A percentile compares a stretch with the other conserved stretches of the same genome.
phyloP scores from a whole-genome alignment of 2,329 filamentous ascomycete genomes.

The Colletotrichum sp. region DNA sequence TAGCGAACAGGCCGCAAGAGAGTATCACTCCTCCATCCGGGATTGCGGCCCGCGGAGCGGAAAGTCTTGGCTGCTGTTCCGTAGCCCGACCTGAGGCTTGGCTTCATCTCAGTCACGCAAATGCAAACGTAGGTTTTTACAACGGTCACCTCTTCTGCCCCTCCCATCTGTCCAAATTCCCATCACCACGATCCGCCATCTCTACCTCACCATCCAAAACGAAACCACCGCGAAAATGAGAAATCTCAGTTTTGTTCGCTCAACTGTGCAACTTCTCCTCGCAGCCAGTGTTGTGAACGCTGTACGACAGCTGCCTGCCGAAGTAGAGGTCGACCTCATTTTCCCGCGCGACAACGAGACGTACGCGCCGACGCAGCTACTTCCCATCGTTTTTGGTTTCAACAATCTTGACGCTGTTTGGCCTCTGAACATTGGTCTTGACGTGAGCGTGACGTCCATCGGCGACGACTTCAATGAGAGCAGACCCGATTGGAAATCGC shows the following conservation, averaged over 20 bases:
- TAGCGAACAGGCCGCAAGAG: neutral
- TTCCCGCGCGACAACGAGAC: conserved; percentile 32
- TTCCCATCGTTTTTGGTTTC: conserved; percentile 30
- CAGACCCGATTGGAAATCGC: neutral
- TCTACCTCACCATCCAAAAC: neutral
- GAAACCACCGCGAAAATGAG: neutral
- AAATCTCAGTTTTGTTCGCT: neutral
- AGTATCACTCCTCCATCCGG: neutral
- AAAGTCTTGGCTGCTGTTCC: neutral
- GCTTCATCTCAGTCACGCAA: neutral
- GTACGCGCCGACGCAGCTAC: conserved; percentile 23
- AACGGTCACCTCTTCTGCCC: neutral
- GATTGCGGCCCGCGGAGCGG: neutral
- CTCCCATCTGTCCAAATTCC: neutral
- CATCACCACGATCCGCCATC: neutral
- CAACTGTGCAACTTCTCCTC: neutral
- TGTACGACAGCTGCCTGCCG: neutral
- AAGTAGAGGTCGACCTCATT: conserved; percentile 23
- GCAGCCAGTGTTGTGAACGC: neutral
- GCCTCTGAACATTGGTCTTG: neutral
- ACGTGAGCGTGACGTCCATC: neutral
- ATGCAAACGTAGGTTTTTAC: neutral
- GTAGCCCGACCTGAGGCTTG: neutral
- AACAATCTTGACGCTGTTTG: conserved; percentile 22
- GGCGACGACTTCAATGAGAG: neutral